A percentile compares a stretch with the other conserved stretches of the same genome.
Evolutionary conservation across 306 rosid species (phyloP).

Genomic region (Rosa rugosa): DNA sequence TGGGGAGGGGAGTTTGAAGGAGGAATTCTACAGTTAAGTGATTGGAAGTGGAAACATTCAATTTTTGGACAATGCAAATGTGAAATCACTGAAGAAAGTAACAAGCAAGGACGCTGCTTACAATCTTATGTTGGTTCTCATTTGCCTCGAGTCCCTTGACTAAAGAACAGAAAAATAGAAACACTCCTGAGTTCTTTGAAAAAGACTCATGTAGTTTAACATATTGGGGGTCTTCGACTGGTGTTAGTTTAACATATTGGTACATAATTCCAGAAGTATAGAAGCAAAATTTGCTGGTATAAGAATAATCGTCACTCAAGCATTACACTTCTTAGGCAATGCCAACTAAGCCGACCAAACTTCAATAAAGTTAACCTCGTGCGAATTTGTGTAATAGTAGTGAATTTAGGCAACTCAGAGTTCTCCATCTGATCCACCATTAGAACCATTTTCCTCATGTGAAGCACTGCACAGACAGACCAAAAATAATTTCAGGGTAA

Average conservation of each 20-base stretch:
- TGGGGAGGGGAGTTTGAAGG: background rate
- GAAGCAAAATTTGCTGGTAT: conserved; percentile 8
- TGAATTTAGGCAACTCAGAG: conserved; percentile 38
- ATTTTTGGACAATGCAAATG: background rate
- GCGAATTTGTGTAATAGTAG: background rate
- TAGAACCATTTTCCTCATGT: conserved; percentile 24
- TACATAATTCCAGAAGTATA: background rate
- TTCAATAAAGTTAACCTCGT: background rate
- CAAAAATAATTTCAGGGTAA: background rate
- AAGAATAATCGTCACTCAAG: background rate
- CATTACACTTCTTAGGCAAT: background rate
- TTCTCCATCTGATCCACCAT: conserved; percentile 47
- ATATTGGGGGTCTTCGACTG: background rate
- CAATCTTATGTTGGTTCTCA: background rate
- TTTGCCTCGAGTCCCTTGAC: background rate
- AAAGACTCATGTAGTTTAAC: background rate
- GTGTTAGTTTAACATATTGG: background rate
- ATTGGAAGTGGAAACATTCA: background rate
- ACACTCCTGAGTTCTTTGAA: background rate
- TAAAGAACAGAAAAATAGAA: background rate
- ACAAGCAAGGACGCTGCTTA: background rate
- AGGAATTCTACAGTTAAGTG: background rate
- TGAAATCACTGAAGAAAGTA: background rate
- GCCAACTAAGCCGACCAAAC: background rate
- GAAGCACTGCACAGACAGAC: conserved; percentile 42